phyloP scores from a whole-genome alignment of 441 rosid genomes.

The Mallotus repandus region DNA sequence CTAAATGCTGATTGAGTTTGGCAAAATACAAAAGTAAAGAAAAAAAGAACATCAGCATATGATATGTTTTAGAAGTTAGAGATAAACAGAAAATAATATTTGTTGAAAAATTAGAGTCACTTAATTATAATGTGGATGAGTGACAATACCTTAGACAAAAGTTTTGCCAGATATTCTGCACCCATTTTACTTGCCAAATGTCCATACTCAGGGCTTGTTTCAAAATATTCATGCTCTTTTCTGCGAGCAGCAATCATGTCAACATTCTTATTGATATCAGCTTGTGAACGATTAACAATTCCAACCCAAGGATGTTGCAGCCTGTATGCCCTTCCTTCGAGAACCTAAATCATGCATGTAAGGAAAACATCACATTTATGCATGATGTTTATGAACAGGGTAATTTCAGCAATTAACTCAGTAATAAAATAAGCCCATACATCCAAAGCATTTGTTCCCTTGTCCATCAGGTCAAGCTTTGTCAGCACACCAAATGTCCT shows the following conservation, averaged over 20 bases:
- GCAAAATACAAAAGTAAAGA: not conserved
- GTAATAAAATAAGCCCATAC: slow-evolving; percentile 39
- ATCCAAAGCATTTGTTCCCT: slow-evolving; percentile 93
- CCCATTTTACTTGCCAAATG: slow-evolving; percentile 97
- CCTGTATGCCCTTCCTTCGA: slow-evolving; percentile 93
- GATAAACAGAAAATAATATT: not conserved
- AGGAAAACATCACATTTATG: slow-evolving; percentile 25
- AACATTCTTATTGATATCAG: slow-evolving; percentile 94
- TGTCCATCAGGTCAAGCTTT: slow-evolving; percentile 98
- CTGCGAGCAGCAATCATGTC: slow-evolving; percentile 94
- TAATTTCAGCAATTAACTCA: slow-evolving; percentile 18
- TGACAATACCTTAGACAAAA: slow-evolving; percentile 70
- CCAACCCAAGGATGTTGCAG: slow-evolving; percentile 99
- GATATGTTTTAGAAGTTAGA: not conserved
- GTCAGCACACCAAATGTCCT: slow-evolving; percentile 97
- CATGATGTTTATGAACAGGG: slow-evolving; percentile 24
- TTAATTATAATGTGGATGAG: not conserved
- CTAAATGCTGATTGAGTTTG: slow-evolving; percentile 67
- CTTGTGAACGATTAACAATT: slow-evolving; percentile 99
- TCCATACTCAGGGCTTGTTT: slow-evolving; percentile 95
- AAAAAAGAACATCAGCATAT: not conserved
- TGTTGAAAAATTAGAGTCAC: not conserved
- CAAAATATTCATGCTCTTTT: slow-evolving; percentile 95
- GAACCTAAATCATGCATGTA: slow-evolving; percentile 57
- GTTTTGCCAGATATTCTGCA: slow-evolving; percentile 94